Evolutionary conservation across 2,329 filamentous ascomycete genomes (phyloP), one percentile per base, ranked within the genome.

Genomic region (Alternaria metachromatica): DNA sequence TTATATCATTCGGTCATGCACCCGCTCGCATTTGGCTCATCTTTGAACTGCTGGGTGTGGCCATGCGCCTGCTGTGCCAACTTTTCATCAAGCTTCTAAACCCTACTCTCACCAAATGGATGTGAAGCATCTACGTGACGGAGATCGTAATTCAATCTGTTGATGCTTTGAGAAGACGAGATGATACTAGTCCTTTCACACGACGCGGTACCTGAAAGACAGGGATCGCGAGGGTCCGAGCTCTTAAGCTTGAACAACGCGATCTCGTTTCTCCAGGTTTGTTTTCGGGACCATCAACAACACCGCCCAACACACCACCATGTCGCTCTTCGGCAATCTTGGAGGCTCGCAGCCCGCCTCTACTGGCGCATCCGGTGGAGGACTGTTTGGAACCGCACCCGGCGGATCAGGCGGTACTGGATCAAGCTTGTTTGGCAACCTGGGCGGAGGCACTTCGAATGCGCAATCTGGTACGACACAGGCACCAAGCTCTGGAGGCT

Each of bases 251-350:
- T 56, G 57, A 67, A 65, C 61, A 67, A 71, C 73, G 76, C 72
- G 75, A 72, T 63, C 64, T 69, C 54, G 58, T 66, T 67, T 55
- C 67, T 68, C 58, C 30, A 67, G 43, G 63, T 63, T 69, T 72
- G 67, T 72, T 73, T 70, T 71, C 65, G 33, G 65, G 58, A 69
- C 68, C 70, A 72, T 70, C 76, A 72, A 73, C 76, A 72, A 72
- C 74, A 74, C 56, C 55, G 63, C 68, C 62, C 62, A 64, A 65
- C 65, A 69, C 64, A 66, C 64, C 71, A 72, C 63, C 70, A 78
- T 78, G 76, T 76, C 72, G 60, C 72, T 79, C 21, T 79, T 80
- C 69, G 72, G 72, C 45, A 72, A 72, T 63, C 64, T 75, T 57
- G 73, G 74, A 51, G 72, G 67, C 66, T 57, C 63, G 13, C 75